Conservation (phyloP, 1,284 basidiomycete species). For the Tranzscheliella williamsii region DNA sequence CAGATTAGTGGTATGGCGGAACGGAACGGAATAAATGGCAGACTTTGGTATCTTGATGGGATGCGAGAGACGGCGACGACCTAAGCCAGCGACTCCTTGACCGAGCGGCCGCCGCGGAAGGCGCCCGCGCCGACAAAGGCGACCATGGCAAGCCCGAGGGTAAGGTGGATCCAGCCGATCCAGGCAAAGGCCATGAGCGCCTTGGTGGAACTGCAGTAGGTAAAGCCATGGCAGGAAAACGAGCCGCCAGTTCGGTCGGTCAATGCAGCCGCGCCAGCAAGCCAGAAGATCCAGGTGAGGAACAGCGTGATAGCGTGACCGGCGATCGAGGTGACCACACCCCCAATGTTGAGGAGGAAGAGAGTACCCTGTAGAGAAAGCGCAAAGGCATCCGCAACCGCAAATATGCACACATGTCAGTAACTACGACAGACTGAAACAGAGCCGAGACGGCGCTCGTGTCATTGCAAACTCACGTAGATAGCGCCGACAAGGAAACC, state of each 20-base stretch:
- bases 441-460: too few relatives aligned
- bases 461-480: constrained; percentile 55
- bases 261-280: constrained; percentile 54
- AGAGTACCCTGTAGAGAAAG: constrained; percentile 37
- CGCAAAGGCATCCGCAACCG: background rate
- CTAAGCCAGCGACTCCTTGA: constrained; percentile 55
- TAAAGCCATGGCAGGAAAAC: constrained; percentile 30
- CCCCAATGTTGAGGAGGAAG: constrained; percentile 57
- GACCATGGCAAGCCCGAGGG: constrained; percentile 51
- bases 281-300: constrained; percentile 56
- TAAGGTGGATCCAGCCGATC: constrained; percentile 55
- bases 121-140: constrained; percentile 49
- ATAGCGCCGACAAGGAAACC: constrained; percentile 49
- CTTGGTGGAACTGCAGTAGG: constrained; percentile 54
- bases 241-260: constrained; percentile 42
- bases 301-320: constrained; percentile 52
- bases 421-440: too few relatives aligned
- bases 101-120: constrained; percentile 57
- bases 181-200: constrained; percentile 57
- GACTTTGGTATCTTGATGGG: background rate
- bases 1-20: too few relatives aligned
- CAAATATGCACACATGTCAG: too few relatives aligned
- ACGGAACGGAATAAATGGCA: background rate
- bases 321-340: constrained; percentile 58
- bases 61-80: too few relatives aligned